Conservation (phyloP, 805 yeast genomes). For the Tetrapisispora fleetii region DNA sequence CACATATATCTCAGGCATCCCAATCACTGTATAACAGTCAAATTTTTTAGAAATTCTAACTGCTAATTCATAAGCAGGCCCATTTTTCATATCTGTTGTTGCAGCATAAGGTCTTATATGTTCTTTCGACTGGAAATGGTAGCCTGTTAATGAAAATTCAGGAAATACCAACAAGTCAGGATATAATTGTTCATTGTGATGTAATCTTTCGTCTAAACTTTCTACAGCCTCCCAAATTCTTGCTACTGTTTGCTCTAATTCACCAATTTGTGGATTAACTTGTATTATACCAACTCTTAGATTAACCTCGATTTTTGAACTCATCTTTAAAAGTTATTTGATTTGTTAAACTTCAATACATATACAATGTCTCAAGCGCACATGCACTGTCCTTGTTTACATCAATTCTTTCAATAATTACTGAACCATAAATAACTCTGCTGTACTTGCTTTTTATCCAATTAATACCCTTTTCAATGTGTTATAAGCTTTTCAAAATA, state of each 20-base stretch:
- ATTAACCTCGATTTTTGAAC: not conserved
- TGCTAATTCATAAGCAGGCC: constrained; percentile 51
- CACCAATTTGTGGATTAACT: constrained; percentile 54
- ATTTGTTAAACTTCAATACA: not conserved
- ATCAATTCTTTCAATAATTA: too few relatives aligned
- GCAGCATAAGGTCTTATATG: constrained; percentile 52
- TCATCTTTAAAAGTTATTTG: not conserved
- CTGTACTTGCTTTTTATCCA: too few relatives aligned
- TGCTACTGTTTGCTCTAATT: constrained; percentile 41
- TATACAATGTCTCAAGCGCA: too few relatives aligned
- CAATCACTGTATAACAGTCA: constrained; percentile 61
- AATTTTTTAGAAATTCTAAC: constrained; percentile 38
- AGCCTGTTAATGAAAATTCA: constrained; percentile 78
- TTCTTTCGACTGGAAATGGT: constrained; percentile 44
- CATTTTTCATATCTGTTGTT: constrained; percentile 24
- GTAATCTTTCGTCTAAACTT: constrained; percentile 1
- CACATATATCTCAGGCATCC: constrained; percentile 58
- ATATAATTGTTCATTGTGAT: constrained; percentile 8
- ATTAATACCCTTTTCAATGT: too few relatives aligned
- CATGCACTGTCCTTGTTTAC: too few relatives aligned
- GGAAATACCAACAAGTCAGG: constrained; percentile 73
- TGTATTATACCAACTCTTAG: constrained; percentile 59
- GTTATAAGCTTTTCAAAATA: too few relatives aligned
- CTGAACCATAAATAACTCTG: too few relatives aligned
- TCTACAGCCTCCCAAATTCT: constrained; percentile 35